Evolutionary conservation across 2,329 filamentous ascomycete genomes (phyloP), one percentile per base, ranked within the genome.

Genomic region (Ustulina deusta): DNA sequence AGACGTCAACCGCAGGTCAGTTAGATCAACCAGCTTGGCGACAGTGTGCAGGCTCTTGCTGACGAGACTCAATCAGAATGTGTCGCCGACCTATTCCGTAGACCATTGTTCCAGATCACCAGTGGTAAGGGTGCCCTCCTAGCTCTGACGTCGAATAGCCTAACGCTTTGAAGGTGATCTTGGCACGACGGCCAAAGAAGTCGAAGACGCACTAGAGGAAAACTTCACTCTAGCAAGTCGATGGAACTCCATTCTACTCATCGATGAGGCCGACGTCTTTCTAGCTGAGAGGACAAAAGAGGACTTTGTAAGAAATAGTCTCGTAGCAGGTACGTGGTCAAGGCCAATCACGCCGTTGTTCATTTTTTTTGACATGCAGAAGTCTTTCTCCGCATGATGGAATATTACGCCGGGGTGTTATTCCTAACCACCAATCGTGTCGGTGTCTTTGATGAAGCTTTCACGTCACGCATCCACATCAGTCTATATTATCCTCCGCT

Each of bases 351-450:
- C 10, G 11, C n/a, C 5, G 11, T 36, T 20, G 34, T 9, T 10
- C 32, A 36, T 59, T n/a, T n/a, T n/a, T n/a, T n/a, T n/a, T n/a
- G 3, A 51, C 44, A 42, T 11, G 40, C 13, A 27, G 1, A 40
- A 77, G 79, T 80, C 1, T 81, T 81, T 42, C 72, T 81, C 13
- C 74, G 78, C 0, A 74, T 79, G 1, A 67, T 81, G 6, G 79
- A 80, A 63, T 81, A 80, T 62, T 81, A 79, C 49, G 57, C 71
- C 0, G 80, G 80, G 0, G 77, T 81, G 22, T 67, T 81, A 5
- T 80, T 78, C 63, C 74, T 83, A 6, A 83, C 81, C 0, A 83
- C 81, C 7, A 83, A 83, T 68, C 77, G 80, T 11, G 75, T 82
- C 6, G 79, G 80, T 1, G 71, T 74, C 1, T 78, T 83, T 22